Conservation (phyloP, 2,329 filamentous ascomycete species). For the Chaetomium globosum region DNA sequence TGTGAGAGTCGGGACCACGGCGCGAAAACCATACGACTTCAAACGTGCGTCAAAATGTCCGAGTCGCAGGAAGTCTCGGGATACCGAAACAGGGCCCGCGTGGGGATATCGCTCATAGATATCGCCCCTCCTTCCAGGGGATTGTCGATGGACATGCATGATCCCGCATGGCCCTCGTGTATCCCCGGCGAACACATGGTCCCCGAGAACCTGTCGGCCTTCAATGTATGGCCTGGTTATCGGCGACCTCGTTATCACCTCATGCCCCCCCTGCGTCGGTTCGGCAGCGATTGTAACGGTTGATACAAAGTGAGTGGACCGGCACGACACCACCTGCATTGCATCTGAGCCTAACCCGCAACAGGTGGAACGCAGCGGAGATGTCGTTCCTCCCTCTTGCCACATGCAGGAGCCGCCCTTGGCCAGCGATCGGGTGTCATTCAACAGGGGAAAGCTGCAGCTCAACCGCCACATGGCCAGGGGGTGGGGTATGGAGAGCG, state of each 20-base stretch:
- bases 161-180: not conserved
- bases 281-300: conserved; percentile 9
- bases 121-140: not conserved
- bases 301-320: not conserved
- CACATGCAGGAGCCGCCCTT: conserved; percentile 17
- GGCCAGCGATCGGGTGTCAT: not conserved
- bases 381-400: not conserved
- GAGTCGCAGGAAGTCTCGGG: not conserved
- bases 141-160: not conserved
- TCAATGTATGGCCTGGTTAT: not conserved
- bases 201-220: not conserved
- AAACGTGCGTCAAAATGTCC: not conserved
- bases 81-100: not conserved
- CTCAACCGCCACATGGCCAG: not conserved
- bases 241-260: not conserved
- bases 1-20: not conserved
- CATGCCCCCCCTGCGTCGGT: conserved; percentile 7
- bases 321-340: conserved; percentile 7
- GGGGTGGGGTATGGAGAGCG: not conserved
- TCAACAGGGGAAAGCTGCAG: not conserved
- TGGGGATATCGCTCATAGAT: not conserved
- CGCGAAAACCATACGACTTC: not conserved
- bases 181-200: not conserved
- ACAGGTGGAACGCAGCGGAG: not conserved
- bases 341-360: not conserved